Evolutionary conservation across 1,139 yeast species (phyloP), one percentile per base, ranked within the genome.

Genomic region (Lodderomyces margitis): DNA sequence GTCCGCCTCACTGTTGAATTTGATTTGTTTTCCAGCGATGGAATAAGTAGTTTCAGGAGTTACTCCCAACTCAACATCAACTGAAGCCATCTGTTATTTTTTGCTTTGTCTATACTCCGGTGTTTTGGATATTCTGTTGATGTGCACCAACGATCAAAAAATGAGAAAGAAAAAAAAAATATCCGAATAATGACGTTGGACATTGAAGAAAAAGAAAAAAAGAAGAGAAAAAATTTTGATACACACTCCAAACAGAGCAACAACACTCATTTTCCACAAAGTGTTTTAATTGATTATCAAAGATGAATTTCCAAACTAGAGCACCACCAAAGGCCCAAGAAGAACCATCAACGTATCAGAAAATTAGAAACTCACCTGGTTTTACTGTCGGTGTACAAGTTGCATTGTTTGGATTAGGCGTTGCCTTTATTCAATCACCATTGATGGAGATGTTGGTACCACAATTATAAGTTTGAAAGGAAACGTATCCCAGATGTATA

Each of bases 391-490:
- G 79, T 41, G 62, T 83, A 37, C 84, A 85, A 62, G 80, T 76
- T 46, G 74, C 71, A 31, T 70, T 83, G 49, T 85, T 85, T 57
- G 79, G 75, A 46, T 80, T 85, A 38, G 92, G 92, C 59, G 85
- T 83, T 52, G 80, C 80, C 17, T 78, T 84, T 63, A 78, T 85
- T 52, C 87, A 82, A 68, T 82, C 89, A 37, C 84, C 91, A 51
- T 66, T 83, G 58, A 83, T 83, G 87, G 92, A 84, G 45, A 78
- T 82, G 80, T 68, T 85, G 66, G 89, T 83, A 53, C 92, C 92
- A 44, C 91, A 84, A 63, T 73, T 79, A 61, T 74, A 68, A 23
- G 21, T 14, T 7, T n/a, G 10, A 3, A 19, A 15, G 32, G 16
- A 27, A 12, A 14, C n/a, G 10, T n/a, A 12, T n/a, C 15, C n/a